These are phyloP conservation scores for Trametes sp. DNA, from an alignment of 1,284 basidiomycete species.

Conservation along the genomic window DNA sequence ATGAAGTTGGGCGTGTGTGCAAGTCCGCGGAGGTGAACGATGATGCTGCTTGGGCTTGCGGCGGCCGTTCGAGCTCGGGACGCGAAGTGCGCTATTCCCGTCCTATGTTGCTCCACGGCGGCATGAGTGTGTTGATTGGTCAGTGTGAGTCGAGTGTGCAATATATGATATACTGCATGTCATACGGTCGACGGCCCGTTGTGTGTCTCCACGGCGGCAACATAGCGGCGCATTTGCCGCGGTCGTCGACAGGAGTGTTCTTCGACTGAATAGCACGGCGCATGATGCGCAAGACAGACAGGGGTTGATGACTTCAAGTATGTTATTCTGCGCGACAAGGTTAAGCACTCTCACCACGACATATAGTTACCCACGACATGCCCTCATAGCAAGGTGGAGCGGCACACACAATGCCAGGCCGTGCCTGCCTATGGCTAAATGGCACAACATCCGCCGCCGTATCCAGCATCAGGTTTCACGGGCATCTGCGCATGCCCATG, in stretches of 20 bases:
- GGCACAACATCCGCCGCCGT: neutral
- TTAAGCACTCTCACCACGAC: neutral
- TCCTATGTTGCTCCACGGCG: neutral
- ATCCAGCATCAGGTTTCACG: neutral
- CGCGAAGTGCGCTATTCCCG: neutral
- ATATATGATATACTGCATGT: neutral
- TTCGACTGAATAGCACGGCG: too few species aligned
- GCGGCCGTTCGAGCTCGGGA: neutral
- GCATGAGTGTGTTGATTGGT: neutral
- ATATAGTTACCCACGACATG: neutral
- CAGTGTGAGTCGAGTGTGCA: neutral
- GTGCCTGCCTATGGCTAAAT: neutral
- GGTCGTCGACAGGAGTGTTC: too few species aligned
- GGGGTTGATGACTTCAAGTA: neutral
- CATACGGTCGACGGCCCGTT: neutral
- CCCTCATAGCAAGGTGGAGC: neutral
- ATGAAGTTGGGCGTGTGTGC: neutral
- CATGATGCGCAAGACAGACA: neutral
- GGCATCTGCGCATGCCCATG: too few species aligned
- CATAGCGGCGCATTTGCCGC: neutral
- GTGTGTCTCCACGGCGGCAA: neutral
- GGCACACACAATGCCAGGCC: too few species aligned
- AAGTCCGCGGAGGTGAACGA: conserved; percentile 5
- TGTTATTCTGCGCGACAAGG: neutral
- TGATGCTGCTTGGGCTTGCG: neutral